A percentile compares a stretch with the other conserved stretches of the same genome.
Conservation (phyloP, 306 rosid genomes). For the Malus fusca region DNA sequence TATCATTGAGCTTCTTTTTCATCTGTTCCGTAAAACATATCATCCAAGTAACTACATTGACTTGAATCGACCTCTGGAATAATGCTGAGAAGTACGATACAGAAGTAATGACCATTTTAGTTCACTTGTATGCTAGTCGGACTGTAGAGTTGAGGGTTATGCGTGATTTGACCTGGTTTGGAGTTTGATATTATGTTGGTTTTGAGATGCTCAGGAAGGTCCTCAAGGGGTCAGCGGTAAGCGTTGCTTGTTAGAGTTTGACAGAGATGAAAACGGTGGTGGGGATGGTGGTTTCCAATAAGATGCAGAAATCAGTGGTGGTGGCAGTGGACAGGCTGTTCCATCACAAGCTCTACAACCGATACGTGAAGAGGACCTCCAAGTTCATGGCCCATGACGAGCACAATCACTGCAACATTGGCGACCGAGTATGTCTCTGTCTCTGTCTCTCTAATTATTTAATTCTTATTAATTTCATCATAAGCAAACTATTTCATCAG, state of each 20-base stretch:
- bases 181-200: not conserved
- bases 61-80: not conserved
- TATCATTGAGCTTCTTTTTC: not conserved
- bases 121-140: not conserved
- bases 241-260: not conserved
- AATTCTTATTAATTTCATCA: not conserved
- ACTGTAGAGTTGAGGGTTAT: not conserved
- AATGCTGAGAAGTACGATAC: not conserved
- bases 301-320: slow-evolving; percentile 96
- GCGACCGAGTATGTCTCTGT: slow-evolving; percentile 50
- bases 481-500: slow-evolving; percentile 26
- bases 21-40: not conserved
- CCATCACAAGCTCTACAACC: slow-evolving; percentile 60
- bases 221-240: not conserved
- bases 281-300: slow-evolving; percentile 88
- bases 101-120: not conserved
- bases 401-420: slow-evolving; percentile 55
- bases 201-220: not conserved
- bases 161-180: not conserved
- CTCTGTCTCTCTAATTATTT: not conserved
- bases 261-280: slow-evolving; percentile 71
- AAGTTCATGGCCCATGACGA: slow-evolving; percentile 96
- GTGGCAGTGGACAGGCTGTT: slow-evolving; percentile 84
- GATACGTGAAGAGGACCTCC: slow-evolving; percentile 79
- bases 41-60: not conserved